Base-by-base conservation (phyloP, 257 asterid genomes). In the Solanum clarkiae region DNA sequence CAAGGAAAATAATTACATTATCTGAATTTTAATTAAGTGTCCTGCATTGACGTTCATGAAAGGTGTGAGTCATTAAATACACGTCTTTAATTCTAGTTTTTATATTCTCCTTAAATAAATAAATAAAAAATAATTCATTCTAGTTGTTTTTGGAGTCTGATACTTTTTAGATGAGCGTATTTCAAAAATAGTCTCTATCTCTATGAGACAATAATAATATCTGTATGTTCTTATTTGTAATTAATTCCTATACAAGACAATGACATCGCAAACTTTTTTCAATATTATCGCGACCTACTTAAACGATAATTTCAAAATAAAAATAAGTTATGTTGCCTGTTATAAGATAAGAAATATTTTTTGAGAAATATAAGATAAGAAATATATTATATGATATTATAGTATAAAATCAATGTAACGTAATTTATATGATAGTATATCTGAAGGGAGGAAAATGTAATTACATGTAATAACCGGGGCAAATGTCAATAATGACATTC, bases 381-480 rank as follows among this genome's bases (percentile, higher is more conserved):
- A 36, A 36, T 36, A 36, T 36, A 3, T 36, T 32, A 0, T 36
- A 29, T 36, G 0, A 9, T 57, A 59, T 59, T 51, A 59, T 5
- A 29, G 6, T 36, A 36, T 36, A 36, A 36, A 36, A 36, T 36
- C 6, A 36, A 36, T 36, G 40, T 36, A 4, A 3, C 6, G 40
- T 36, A 36, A 36, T 36, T 36, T 36, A 36, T 3, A 36, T 4
- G 40, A 36, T 36, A 36, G 40, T 36, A 36, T 36, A 36, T 36
- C 4, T 36, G 42, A 5, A 2, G 47, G 53, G 15, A 36, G 22
- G 24, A 36, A 36, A 17, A 69, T 29, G 15, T 84, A 24, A 59
- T 80, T 94, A 94, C 98, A 92, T 87, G 93, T 95, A 94, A 86
- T 20, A 87, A 40, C 98, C 98, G 6, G 98, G 91, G n/a, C 85